Evolutionary conservation across 1,139 yeast species (phyloP).

Genomic region (Kazachstania sp.): DNA sequence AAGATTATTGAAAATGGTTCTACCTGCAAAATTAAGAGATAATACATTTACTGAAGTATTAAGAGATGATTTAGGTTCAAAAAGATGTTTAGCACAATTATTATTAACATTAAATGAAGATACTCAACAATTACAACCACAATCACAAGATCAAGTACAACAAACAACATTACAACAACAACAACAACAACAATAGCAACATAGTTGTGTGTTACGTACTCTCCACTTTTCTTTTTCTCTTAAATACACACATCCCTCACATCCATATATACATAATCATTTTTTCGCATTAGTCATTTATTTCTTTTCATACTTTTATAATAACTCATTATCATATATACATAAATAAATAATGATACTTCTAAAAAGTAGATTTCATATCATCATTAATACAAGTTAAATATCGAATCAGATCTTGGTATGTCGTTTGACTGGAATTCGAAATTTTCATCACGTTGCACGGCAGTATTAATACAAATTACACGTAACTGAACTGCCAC

Average conservation of each 20-base stretch:
- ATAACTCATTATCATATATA: background rate
- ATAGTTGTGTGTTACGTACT: background rate
- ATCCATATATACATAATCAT: background rate
- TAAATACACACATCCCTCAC: background rate
- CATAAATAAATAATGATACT: background rate
- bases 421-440: too few species aligned
- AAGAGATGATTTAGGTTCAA: constrained; percentile 82
- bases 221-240: background rate
- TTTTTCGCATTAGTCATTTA: background rate
- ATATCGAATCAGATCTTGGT: too few species aligned
- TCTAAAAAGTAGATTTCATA: too few species aligned
- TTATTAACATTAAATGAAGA: constrained; percentile 50
- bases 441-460: too few species aligned
- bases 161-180: constrained; percentile 4
- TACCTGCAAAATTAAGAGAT: constrained; percentile 66
- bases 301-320: background rate
- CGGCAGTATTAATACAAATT: too few species aligned
- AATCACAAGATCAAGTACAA: constrained; percentile 3
- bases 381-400: too few species aligned
- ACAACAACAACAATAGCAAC: background rate
- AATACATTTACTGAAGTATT: constrained; percentile 78
- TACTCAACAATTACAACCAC: constrained; percentile 9
- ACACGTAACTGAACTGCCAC: too few species aligned
- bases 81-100: constrained; percentile 77
- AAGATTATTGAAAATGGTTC: constrained; percentile 70